Evolutionary conservation across 169 alveolate species (phyloP).

Genomic region (Condylostoma magnum): DNA sequence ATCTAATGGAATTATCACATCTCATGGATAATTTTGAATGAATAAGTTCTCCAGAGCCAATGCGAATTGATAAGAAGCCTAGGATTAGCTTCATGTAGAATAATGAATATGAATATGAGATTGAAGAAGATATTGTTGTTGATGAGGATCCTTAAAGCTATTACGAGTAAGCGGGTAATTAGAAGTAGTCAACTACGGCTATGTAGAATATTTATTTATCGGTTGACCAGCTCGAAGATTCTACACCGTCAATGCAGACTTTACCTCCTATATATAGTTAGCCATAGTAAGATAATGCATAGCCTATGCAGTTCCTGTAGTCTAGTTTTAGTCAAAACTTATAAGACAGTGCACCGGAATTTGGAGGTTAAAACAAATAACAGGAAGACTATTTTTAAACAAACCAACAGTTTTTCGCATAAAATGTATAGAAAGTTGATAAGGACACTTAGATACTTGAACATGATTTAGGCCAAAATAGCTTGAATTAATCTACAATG

Average conservation of each 20-base stretch:
- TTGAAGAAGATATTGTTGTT: conserved; percentile 5
- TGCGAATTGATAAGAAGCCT: neutral
- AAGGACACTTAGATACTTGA: neutral
- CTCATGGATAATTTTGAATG: conserved; percentile 4
- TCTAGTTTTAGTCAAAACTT: neutral
- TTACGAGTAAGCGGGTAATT: too few relatives aligned
- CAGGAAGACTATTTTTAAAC: conserved; percentile 17
- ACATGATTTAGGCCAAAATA: neutral
- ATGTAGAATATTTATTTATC: too few relatives aligned
- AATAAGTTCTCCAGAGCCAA: neutral
- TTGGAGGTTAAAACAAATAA: neutral
- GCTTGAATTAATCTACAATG: conserved; percentile 1
- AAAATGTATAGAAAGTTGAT: neutral
- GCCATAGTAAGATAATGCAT: too few relatives aligned
- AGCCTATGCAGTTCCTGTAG: neutral
- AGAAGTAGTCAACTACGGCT: too few relatives aligned
- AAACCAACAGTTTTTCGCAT: neutral
- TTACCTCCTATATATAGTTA: conserved; percentile 16
- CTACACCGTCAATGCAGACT: conserved; percentile 28
- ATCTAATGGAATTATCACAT: neutral
- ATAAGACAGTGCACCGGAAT: conserved; percentile 11
- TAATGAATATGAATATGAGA: neutral
- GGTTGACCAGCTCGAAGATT: conserved; percentile 23
- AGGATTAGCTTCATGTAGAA: too few relatives aligned
- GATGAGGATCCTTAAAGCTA: conserved; percentile 27